Percentiles rank a stretch among this genome's conserved stretches.
These are phyloP conservation scores for Solanum piurae DNA, from an alignment of 257 asterid species.

Conservation along the genomic window DNA sequence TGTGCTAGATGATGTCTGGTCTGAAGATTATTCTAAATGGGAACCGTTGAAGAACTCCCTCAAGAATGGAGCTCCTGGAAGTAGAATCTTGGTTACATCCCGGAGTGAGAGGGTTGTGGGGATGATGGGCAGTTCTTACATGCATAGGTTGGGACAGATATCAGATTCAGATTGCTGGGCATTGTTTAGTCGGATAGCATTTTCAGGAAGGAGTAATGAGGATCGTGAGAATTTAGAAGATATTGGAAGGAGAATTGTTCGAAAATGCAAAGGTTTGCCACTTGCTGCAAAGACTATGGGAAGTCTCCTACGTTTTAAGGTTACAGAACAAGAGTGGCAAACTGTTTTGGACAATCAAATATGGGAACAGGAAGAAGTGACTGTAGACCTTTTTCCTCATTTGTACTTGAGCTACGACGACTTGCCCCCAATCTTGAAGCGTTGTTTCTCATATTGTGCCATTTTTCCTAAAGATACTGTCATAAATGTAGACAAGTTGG, in stretches of 20 bases:
- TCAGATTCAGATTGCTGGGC: constrained; percentile 20
- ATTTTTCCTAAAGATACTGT: constrained; percentile 19
- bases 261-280: constrained; percentile 35
- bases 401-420: constrained; percentile 20
- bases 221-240: background rate
- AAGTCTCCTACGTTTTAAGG: constrained; percentile 14
- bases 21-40: constrained; percentile 6
- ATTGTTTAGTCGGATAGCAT: constrained; percentile 15
- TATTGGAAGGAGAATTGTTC: constrained; percentile 18
- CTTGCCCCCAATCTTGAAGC: constrained; percentile 12
- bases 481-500: constrained; percentile 24
- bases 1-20: constrained; percentile 28
- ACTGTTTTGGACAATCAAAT: constrained; percentile 8
- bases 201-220: constrained; percentile 1
- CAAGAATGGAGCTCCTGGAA: constrained; percentile 6
- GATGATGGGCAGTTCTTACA: constrained; percentile 12
- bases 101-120: constrained; percentile 16
- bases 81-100: constrained; percentile 29
- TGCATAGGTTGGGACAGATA: constrained; percentile 5
- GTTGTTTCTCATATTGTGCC: constrained; percentile 34
- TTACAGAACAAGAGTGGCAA: constrained; percentile 21
- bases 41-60: constrained; percentile 10
- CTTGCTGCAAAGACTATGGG: constrained; percentile 33
- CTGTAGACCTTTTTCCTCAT: constrained; percentile 10
- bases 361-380: constrained; percentile 15